phyloP scores from a whole-genome alignment of 192 early-diverging fungal genomes.

The Coemansia sp. region DNA sequence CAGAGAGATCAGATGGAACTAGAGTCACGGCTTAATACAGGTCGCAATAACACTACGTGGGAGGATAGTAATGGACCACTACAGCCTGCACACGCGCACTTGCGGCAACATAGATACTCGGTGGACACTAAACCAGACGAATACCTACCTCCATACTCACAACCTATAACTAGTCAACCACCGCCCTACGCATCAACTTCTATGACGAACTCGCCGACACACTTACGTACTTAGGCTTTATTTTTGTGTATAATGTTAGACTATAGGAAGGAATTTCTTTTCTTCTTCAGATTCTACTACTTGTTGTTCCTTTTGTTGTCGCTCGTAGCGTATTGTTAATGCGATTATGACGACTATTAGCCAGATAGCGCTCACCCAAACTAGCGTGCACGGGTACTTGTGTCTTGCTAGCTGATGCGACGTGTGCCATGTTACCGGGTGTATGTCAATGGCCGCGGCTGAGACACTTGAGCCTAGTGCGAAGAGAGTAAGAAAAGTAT shows the following conservation, averaged over 20 bases:
- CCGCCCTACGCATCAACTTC: neutral
- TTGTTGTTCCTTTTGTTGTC: neutral
- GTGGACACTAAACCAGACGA: conserved; percentile 15
- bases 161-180: neutral
- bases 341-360: neutral
- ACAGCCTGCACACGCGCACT: neutral
- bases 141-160: conserved; percentile 31
- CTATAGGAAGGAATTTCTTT: neutral
- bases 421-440: neutral
- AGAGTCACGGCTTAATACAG: neutral
- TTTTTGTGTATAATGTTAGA: neutral
- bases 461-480: neutral
- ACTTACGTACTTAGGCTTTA: neutral
- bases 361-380: neutral
- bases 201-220: neutral
- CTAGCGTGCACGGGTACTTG: neutral
- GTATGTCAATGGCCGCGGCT: neutral
- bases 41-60: neutral
- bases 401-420: neutral
- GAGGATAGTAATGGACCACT: neutral
- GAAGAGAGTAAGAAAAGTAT: neutral
- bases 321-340: neutral
- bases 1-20: conserved; percentile 9
- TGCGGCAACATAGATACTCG: neutral
- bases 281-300: neutral